Conservation (phyloP, 2,329 filamentous ascomycete species). For the Chrysoporthe austroafricana region DNA sequence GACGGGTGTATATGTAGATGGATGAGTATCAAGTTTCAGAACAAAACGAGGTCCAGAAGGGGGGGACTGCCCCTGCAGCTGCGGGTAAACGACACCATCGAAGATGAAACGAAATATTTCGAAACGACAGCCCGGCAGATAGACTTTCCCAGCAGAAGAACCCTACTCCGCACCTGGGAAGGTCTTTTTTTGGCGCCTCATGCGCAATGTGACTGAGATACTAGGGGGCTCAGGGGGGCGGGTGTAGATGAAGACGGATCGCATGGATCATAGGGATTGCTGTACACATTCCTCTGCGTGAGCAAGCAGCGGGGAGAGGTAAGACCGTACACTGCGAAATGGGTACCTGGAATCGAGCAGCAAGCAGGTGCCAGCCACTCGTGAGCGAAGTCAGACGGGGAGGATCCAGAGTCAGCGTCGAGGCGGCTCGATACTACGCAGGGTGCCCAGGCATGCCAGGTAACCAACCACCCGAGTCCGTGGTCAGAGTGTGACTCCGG, state of each 20-base stretch:
- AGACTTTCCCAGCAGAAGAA: slow-evolving; percentile 23
- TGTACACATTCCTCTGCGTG: background rate
- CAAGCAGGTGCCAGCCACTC: too few relatives aligned
- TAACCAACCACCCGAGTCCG: too few relatives aligned
- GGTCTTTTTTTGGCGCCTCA: slow-evolving; percentile 24
- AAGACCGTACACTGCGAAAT: too few relatives aligned
- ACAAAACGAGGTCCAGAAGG: slow-evolving; percentile 20
- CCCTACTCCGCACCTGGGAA: slow-evolving; percentile 5
- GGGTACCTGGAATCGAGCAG: too few relatives aligned
- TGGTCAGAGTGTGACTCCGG: too few relatives aligned
- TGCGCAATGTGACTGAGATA: slow-evolving; percentile 8
- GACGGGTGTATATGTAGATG: slow-evolving; percentile 11
- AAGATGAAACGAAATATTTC: slow-evolving; percentile 30
- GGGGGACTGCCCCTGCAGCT: slow-evolving; percentile 5
- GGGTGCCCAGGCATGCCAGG: too few relatives aligned
- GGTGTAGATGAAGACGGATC: background rate
- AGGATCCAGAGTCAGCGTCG: too few relatives aligned
- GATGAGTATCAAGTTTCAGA: slow-evolving; percentile 13
- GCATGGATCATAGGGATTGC: background rate
- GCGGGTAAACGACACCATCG: slow-evolving; percentile 29
- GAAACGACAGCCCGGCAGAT: slow-evolving; percentile 30
- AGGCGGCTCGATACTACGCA: too few relatives aligned
- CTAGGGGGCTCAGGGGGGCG: background rate
- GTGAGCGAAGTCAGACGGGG: too few relatives aligned
- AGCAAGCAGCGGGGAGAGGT: too few relatives aligned